These are phyloP conservation scores for Lentinus polychrous DNA, from an alignment of 1,284 basidiomycete species.

Conservation along the genomic window DNA sequence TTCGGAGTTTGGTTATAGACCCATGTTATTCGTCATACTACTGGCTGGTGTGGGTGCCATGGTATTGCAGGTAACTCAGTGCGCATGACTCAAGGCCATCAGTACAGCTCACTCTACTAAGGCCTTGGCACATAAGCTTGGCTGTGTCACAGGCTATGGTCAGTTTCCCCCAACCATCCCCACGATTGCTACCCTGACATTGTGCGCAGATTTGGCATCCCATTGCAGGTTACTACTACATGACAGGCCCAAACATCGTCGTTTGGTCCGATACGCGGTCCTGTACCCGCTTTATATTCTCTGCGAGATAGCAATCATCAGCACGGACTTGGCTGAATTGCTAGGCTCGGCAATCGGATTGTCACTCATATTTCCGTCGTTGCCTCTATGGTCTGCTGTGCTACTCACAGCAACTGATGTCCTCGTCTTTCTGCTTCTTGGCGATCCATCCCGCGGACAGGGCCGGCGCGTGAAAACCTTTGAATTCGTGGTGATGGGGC, in stretches of 20 bases:
- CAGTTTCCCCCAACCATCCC: constrained; percentile 12
- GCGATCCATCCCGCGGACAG: constrained; percentile 57
- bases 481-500: constrained; percentile 58
- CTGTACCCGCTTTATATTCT: constrained; percentile 65
- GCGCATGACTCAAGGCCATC: constrained; percentile 4
- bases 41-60: constrained; percentile 78
- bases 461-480: constrained; percentile 59
- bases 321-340: constrained; percentile 68
- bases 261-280: constrained; percentile 52
- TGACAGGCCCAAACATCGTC: constrained; percentile 54
- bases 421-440: constrained; percentile 62
- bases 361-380: constrained; percentile 72
- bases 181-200: background rate
- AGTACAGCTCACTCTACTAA: constrained; percentile 4
- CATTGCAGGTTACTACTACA: constrained; percentile 69
- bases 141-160: constrained; percentile 66
- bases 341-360: constrained; percentile 77
- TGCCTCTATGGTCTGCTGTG: constrained; percentile 80
- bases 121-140: constrained; percentile 53
- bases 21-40: constrained; percentile 78
- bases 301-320: constrained; percentile 78
- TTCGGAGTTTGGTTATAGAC: constrained; percentile 68
- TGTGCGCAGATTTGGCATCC: constrained; percentile 50
- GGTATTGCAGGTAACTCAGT: constrained; percentile 50
- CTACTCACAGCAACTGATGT: constrained; percentile 83